These are phyloP conservation scores for Centaurea solstitialis DNA, from an alignment of 129 eudicot genomes.

Conservation along the genomic window DNA sequence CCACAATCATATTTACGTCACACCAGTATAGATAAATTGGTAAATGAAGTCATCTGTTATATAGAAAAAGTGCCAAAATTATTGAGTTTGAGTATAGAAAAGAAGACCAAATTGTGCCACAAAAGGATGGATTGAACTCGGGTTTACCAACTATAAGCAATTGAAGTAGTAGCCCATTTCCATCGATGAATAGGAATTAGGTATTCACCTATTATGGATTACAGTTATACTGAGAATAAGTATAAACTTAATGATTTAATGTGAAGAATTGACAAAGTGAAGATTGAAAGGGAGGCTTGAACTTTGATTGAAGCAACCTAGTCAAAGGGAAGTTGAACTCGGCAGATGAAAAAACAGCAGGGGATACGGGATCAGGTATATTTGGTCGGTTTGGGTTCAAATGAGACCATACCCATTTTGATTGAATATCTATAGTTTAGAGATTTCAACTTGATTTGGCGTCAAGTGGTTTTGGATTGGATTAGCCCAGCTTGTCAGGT, in stretches of 20 bases:
- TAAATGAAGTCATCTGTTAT: background rate
- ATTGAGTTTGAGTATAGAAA: background rate
- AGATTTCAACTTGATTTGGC: background rate
- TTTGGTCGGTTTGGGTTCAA: background rate
- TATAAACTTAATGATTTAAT: background rate
- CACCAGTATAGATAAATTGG: background rate
- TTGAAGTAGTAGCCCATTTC: background rate
- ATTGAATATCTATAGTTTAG: background rate
- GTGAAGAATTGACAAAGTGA: background rate
- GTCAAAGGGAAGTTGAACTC: background rate
- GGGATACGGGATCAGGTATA: background rate
- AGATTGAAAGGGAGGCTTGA: background rate
- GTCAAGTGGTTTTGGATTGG: background rate
- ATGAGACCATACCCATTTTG: background rate
- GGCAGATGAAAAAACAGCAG: background rate
- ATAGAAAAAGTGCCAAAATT: too few species aligned
- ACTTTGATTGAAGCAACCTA: background rate
- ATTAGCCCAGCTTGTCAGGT: background rate
- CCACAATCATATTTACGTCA: too few species aligned
- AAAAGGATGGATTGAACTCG: too few species aligned
- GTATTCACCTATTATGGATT: background rate
- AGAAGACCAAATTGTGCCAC: background rate
- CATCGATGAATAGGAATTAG: background rate
- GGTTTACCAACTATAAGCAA: background rate
- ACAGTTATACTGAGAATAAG: background rate